These are phyloP conservation scores for Solanum clarkiae DNA, from an alignment of 257 asterid genomes.

Conservation along the genomic window DNA sequence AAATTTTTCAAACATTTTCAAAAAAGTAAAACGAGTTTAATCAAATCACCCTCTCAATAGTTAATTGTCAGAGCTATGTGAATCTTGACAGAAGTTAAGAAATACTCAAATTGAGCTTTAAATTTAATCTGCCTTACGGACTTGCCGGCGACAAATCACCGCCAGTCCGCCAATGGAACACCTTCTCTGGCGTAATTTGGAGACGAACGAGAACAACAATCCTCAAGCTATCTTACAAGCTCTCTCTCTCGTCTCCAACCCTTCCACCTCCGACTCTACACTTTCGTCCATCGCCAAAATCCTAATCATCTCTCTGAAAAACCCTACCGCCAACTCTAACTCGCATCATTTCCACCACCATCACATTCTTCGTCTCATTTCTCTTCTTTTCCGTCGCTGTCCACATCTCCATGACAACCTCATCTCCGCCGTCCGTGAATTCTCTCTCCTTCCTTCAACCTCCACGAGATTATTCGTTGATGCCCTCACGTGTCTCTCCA, in stretches of 20 bases:
- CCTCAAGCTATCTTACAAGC: constrained; percentile 7
- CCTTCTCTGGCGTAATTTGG: background rate
- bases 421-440: constrained; percentile 16
- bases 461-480: constrained; percentile 17
- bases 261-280: constrained; percentile 43
- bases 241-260: constrained; percentile 53
- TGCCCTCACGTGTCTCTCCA: constrained; percentile 40
- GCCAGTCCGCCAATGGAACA: background rate
- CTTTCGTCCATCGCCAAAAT: constrained; percentile 30
- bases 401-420: constrained; percentile 28
- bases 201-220: background rate
- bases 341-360: background rate
- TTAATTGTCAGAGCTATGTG: no score
- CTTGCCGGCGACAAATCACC: background rate
- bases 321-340: constrained; percentile 1
- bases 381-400: constrained; percentile 28
- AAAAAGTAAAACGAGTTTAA: no score
- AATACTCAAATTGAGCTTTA: no score
- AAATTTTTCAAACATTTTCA: no score
- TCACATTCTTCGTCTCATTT: constrained; percentile 38
- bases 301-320: constrained; percentile 31
- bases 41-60: no score
- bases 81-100: no score
- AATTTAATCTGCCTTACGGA: no score
- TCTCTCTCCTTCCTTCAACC: constrained; percentile 31